Evolutionary conservation across 805 yeast genomes (phyloP).

Genomic region (Lipomyces mesembrius): DNA sequence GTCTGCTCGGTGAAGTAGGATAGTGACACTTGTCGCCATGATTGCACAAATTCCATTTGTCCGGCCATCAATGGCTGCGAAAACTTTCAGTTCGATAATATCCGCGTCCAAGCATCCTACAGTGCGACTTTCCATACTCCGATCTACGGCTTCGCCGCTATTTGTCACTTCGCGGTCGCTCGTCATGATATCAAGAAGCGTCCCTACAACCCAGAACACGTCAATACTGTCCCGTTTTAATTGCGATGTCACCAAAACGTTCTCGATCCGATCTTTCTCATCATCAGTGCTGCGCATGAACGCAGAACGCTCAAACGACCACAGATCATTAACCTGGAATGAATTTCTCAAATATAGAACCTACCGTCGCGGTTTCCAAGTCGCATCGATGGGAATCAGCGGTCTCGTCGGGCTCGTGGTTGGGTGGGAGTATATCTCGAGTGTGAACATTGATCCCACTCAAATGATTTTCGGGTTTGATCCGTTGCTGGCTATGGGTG

Average conservation of each 20-base stretch:
- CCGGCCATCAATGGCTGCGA: neutral
- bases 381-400: constrained; percentile 68
- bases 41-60: neutral
- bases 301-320: constrained; percentile 1
- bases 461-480: constrained; percentile 86
- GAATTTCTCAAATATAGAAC: constrained; percentile 78
- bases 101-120: neutral
- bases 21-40: neutral
- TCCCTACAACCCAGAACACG: neutral
- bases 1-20: neutral
- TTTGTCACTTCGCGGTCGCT: neutral
- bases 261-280: neutral
- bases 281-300: neutral
- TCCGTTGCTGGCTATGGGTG: constrained; percentile 79
- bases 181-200: neutral
- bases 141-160: neutral
- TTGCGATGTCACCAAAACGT: neutral
- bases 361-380: constrained; percentile 71
- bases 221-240: neutral
- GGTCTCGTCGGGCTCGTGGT: constrained; percentile 66
- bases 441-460: constrained; percentile 84
- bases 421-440: constrained; percentile 78
- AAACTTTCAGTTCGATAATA: neutral
- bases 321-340: constrained; percentile 64
- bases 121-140: neutral